Percentiles rank a stretch among this genome's conserved stretches.
Conservation (phyloP, 148 eudicot species). For the Spergularia marina region DNA sequence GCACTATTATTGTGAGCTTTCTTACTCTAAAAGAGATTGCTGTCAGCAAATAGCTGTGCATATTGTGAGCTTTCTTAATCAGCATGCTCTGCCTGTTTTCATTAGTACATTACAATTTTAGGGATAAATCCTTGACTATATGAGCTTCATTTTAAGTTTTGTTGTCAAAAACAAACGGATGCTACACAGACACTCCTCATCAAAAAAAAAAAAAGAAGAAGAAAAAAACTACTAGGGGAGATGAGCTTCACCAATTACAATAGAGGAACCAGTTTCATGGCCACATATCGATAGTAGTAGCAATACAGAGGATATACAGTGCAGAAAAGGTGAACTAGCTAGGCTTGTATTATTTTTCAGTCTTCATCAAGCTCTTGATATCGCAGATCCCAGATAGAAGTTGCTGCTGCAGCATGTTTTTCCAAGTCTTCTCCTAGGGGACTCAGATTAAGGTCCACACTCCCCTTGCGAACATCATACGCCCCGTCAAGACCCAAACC, state of each 20-base stretch:
- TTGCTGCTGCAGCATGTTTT: neutral
- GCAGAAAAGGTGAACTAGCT: too few species aligned
- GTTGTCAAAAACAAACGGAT: too few species aligned
- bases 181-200: too few species aligned
- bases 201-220: too few species aligned
- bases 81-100: too few species aligned
- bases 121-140: too few species aligned
- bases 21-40: neutral
- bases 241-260: too few species aligned
- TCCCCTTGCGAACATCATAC: neutral
- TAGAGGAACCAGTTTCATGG: too few species aligned
- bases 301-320: neutral
- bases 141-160: too few species aligned
- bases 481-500: neutral
- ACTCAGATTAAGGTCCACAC: constrained; percentile 5
- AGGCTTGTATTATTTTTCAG: neutral
- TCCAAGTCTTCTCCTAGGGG: constrained; percentile 15
- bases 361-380: constrained; percentile 21
- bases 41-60: neutral
- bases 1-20: neutral
- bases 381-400: constrained; percentile 22
- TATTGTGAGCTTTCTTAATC: too few species aligned
- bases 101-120: too few species aligned
- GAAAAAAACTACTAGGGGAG: too few species aligned
- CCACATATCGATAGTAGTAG: neutral